Conservation (phyloP, 192 early-diverging fungal species). For the Fimicolochytrium jonesii region DNA sequence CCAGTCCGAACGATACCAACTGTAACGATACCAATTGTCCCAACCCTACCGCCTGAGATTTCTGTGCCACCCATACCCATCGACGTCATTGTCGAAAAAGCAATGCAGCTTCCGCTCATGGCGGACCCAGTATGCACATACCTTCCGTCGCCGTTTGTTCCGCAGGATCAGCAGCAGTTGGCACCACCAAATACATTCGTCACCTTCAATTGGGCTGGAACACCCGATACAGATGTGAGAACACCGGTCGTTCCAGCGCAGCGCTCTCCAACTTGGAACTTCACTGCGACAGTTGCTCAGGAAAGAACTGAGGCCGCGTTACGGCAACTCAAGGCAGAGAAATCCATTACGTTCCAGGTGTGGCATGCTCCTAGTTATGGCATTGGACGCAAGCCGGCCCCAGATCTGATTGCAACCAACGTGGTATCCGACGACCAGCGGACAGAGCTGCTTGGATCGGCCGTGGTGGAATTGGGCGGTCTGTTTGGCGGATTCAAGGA, state of each 20-base stretch:
- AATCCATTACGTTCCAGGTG: constrained; percentile 10
- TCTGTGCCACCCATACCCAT: constrained; percentile 19
- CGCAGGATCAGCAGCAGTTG: neutral
- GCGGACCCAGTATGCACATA: constrained; percentile 7
- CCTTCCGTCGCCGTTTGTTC: constrained; percentile 18
- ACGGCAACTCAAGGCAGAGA: constrained; percentile 6
- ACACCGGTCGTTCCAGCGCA: constrained; percentile 16
- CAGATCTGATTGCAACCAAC: neutral
- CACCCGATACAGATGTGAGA: neutral
- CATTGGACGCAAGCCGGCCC: neutral
- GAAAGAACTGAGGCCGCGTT: constrained; percentile 15
- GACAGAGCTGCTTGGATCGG: constrained; percentile 23
- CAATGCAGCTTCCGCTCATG: constrained; percentile 23
- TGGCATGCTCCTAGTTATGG: constrained; percentile 20
- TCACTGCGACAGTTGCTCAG: neutral
- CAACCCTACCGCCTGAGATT: too few relatives aligned
- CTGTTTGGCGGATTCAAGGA: constrained; percentile 30
- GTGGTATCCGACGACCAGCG: neutral
- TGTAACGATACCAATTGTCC: too few relatives aligned
- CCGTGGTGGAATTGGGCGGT: constrained; percentile 21
- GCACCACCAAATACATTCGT: constrained; percentile 25
- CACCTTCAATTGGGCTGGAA: constrained; percentile 13
- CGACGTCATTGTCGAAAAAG: constrained; percentile 29
- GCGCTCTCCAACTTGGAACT: constrained; percentile 13
- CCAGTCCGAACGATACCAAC: too few relatives aligned